phyloP scores from a whole-genome alignment of 371 early-diverging fungal species.

The Mucor irregularis region DNA sequence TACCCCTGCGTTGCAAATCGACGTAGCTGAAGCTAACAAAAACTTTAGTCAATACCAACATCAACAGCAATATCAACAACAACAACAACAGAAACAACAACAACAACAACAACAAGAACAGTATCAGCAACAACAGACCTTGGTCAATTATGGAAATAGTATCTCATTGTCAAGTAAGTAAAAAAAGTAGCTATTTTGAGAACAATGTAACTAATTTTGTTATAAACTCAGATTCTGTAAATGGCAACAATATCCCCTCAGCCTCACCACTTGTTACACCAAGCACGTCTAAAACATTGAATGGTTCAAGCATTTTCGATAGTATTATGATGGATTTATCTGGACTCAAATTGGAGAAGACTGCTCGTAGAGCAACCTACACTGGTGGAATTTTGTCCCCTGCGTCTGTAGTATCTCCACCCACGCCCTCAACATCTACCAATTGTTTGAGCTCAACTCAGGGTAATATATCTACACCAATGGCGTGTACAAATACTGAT shows the following conservation, averaged over 20 bases:
- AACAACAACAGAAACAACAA: not conserved
- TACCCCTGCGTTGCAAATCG: not conserved
- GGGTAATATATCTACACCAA: not conserved
- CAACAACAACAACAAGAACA: not conserved
- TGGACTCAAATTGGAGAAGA: constrained; percentile 24
- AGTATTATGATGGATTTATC: constrained; percentile 33
- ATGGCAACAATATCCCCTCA: constrained; percentile 1
- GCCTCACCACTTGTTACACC: constrained; percentile 14
- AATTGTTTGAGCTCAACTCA: not conserved
- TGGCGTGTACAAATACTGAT: not conserved
- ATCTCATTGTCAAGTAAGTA: constrained; percentile 4
- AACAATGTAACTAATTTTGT: not conserved
- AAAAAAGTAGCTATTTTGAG: not conserved
- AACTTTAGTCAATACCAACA: not conserved
- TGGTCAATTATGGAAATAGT: constrained; percentile 1
- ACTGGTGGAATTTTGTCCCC: constrained; percentile 37
- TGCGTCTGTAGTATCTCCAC: not conserved
- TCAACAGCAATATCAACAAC: not conserved
- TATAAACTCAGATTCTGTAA: constrained; percentile 1
- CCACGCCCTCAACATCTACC: not conserved
- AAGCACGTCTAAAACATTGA: constrained; percentile 2
- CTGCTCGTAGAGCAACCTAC: constrained; percentile 26
- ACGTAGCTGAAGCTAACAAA: not conserved
- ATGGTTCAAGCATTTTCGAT: constrained; percentile 3
- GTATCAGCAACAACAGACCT: not conserved